A percentile compares a stretch with the other conserved stretches of the same genome.
These are phyloP conservation scores for Ustilago sp. DNA, from an alignment of 1,284 basidiomycete genomes.

Conservation along the genomic window DNA sequence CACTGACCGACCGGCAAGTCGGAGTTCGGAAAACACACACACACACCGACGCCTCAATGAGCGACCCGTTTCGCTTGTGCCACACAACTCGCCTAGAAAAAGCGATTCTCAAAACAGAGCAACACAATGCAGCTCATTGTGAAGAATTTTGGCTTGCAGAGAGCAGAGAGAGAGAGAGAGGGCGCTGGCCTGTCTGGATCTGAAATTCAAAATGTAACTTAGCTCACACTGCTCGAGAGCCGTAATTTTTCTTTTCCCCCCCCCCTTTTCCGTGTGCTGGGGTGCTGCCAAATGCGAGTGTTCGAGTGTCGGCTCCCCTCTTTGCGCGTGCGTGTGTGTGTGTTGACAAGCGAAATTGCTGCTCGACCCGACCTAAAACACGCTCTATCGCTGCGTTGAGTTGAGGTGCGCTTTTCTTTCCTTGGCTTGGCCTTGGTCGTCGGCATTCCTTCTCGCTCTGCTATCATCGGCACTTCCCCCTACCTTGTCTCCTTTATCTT, in stretches of 20 bases:
- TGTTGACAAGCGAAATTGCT: neutral
- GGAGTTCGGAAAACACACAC: neutral
- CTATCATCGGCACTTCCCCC: neutral
- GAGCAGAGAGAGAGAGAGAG: neutral
- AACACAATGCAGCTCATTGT: neutral
- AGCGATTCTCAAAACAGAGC: neutral
- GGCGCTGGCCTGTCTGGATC: neutral
- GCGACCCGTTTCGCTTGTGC: neutral
- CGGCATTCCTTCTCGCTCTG: slow-evolving; percentile 1
- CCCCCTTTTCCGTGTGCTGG: neutral
- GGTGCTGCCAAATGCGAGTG: neutral
- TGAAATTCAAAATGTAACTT: neutral
- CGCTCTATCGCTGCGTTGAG: neutral
- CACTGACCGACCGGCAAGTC: neutral
- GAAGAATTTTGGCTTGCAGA: too few species aligned
- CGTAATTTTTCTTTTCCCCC: neutral
- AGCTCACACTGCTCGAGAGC: neutral
- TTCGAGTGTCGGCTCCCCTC: neutral
- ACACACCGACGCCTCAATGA: neutral
- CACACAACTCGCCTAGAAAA: neutral
- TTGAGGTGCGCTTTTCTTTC: neutral
- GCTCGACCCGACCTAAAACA: neutral
- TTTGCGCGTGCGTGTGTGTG: slow-evolving; percentile 1
- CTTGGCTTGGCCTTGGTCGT: neutral
- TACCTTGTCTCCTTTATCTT: neutral